Evolutionary conservation across 495 filamentous ascomycete species (phyloP).

Genomic region (Corynascus novoguineensis): DNA sequence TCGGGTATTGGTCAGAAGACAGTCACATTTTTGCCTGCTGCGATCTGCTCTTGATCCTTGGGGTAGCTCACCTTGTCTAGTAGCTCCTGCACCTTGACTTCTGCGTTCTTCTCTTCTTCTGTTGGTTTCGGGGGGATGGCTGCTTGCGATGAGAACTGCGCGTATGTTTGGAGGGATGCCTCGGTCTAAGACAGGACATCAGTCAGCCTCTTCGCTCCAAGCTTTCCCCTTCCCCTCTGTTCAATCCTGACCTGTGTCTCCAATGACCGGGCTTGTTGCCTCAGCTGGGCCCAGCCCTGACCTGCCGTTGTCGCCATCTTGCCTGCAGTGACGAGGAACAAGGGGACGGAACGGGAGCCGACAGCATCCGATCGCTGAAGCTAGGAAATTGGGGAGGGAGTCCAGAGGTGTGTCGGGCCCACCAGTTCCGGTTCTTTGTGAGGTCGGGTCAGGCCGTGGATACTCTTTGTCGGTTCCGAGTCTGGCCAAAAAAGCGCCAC

Average conservation of each 20-base stretch:
- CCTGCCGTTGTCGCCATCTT: constrained; percentile 69
- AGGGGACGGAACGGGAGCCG: not conserved
- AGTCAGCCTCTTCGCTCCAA: not conserved
- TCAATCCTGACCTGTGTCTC: constrained; percentile 77
- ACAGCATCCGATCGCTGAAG: constrained; percentile 13
- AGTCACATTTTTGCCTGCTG: not conserved
- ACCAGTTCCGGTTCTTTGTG: constrained; percentile 5
- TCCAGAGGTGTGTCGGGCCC: no score
- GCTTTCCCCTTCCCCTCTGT: not conserved
- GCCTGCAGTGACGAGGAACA: constrained; percentile 5
- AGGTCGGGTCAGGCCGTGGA: constrained; percentile 1
- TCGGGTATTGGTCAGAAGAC: not conserved
- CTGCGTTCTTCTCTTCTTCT: constrained; percentile 75
- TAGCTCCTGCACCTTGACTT: constrained; percentile 77
- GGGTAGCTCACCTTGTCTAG: constrained; percentile 58
- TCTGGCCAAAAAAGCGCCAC: not conserved
- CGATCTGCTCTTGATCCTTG: not conserved
- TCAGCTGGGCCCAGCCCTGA: constrained; percentile 87
- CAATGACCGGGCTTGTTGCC: constrained; percentile 83
- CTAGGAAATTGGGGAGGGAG: not conserved
- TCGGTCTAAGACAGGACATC: constrained; percentile 60
- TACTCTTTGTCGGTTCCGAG: not conserved
- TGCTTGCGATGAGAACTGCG: constrained; percentile 79
- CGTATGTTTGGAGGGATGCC: constrained; percentile 87
- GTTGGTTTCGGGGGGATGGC: constrained; percentile 77